Base-by-base conservation (phyloP, 345 rosid genomes). In the Bretschneidera sinensis region DNA sequence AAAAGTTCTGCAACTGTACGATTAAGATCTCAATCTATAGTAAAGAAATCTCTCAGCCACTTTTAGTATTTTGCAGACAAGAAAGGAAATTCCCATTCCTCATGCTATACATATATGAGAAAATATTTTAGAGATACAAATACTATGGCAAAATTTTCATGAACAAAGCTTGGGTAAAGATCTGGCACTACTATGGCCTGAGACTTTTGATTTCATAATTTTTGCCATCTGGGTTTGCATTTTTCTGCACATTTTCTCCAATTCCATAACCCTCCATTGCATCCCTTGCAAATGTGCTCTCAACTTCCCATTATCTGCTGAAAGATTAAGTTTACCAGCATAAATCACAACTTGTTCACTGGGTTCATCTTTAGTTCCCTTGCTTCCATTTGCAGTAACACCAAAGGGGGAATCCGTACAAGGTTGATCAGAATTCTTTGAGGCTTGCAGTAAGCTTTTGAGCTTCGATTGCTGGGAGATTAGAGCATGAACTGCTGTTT, bases 121-220 rank as follows among this genome's bases (percentile, higher is more conserved):
- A 59, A 17, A 57, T 24, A 55, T 43, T 11, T 8, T 56, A 20
- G 49, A 17, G 47, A 57, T 21, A 9, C 17, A 51, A 13, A 58
- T 19, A 31, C 17, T 54, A 63, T 51, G 31, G 39, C 43, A 43
- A 9, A 60, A 28, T 57, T 21, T 64, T 86, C 82, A 86, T 33
- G 96, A 90, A 75, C 99, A 94, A 7, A 90, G 83, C 79, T 68
- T 90, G 8, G 97, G 97, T 51, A 94, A 69, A 9, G 92, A 86
- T 77, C 86, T 83, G 35, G 76, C 64, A 48, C 48, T 79, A 31
- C 75, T 74, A 55, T 63, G 83, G 65, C 70, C 80, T 20, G 77
- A 21, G 47, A 24, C 69, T 72, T 67, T 94, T 18, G 90, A 83
- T 73, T 74, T 87, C 79, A 84, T 71, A 25, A 88, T 79, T 74